Base-by-base conservation (phyloP, 2,329 filamentous ascomycete species). In the Alternaria arbusti region DNA sequence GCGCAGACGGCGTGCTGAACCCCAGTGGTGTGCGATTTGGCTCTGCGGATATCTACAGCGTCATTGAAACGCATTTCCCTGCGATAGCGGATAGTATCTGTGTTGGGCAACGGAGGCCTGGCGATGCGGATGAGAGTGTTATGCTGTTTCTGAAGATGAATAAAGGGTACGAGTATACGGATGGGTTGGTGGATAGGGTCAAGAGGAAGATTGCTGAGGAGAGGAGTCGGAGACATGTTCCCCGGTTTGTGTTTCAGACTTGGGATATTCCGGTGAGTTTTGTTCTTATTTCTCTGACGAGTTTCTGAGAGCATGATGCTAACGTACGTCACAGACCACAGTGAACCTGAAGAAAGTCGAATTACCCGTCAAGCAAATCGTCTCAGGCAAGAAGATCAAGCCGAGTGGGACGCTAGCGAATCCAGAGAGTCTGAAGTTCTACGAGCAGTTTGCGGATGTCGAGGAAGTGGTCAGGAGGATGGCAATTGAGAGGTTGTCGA, bases 321-420 rank as follows among this genome's bases (percentile, higher is more conserved):
- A 26, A 45, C 25, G 10, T 11, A 2, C 11, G 2, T 36, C 0
- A n/a, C 50, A 93, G 89, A 91, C 89, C 0, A 96, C 92, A 0
- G 89, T 96, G 66, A 96, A 95, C 75, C 80, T 92, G 54, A 96
- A 96, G 78, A 96, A 96, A 79, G 92, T 96, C 5, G 92, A 96
- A 77, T 72, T 96, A 56, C 92, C 92, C 0, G 90, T 96, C 28
- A 96, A 96, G 81, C 90, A 92, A 74, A 96, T 96, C 66, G 89
- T 96, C 1, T 93, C 88, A 0, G 92, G 92, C 0, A 88, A 89
- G 70, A 87, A 82, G 23, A 87, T 96, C 74, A 93, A 91, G 79
- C 87, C 91, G 0, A 92, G 90, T 52, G 91, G 91, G 2, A 95
- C 92, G 5, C 79, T 96, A 72, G 80, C 91, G 57, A 96, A 96